Evolutionary conservation across 2,329 filamentous ascomycete genomes (phyloP), one percentile per base, ranked within the genome.

Genomic region (Bisporella sp.): DNA sequence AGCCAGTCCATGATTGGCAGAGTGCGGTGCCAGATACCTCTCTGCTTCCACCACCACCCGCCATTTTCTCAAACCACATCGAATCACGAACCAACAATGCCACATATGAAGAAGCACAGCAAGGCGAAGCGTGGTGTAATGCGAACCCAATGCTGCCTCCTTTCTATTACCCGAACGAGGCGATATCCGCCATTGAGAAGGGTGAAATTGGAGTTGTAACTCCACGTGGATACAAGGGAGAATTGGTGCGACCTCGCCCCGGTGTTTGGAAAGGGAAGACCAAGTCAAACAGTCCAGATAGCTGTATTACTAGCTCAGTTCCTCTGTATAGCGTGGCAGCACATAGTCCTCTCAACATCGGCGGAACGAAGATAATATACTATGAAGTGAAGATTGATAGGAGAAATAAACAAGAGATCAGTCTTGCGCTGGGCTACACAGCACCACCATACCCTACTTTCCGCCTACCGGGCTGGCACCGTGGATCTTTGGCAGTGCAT

Each of bases 391-490:
- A 73, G 47, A 71, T 89, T 32, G 68, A 71, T 3, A 60, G 65
- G 13, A 68, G 76, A 49, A 62, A 59, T 50, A 47, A 54, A 21
- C 48, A 54, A 21, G 74, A 77, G 51, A 67, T 75, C 47, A 70
- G 68, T 39, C 70, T 91, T 1, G 85, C 82, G 0, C 64, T 92
- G 7, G 88, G 88, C 7, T 89, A 82, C 65, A 71, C 78, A 0
- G 87, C 86, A 1, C 78, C 85, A 45, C 88, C 88, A 6, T 92
- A 90, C 62, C 88, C 88, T 5, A 74, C 77, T 0, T 92, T 89
- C 71, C 78, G 88, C 6, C 76, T 91, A 53, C 88, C 88, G 0
- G 88, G 88, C 2, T 92, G 87, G 88, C 85, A 93, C 63, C 77
- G 87, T 33, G 87, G 79, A 13, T 85, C 81, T 55, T 62, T 91